Conservation (phyloP, 1,139 yeast species). For the Suhomyces wounanorum region DNA sequence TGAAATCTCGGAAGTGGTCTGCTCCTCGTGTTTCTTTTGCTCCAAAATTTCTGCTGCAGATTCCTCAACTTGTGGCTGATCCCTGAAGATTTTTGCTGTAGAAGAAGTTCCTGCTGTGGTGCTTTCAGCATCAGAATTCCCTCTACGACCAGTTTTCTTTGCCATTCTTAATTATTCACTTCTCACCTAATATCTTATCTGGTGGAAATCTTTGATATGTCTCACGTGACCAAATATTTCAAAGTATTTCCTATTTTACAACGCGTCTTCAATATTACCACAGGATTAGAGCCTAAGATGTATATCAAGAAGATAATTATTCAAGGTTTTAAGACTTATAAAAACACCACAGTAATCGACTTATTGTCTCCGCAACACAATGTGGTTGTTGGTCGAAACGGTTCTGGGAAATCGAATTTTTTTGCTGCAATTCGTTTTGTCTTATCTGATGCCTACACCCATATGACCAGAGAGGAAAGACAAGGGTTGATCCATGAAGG, state of each 20-base stretch:
- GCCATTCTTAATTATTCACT: constrained; percentile 1
- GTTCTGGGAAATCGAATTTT: constrained; percentile 95
- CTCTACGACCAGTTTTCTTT: constrained; percentile 5
- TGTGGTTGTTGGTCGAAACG: constrained; percentile 93
- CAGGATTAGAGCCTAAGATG: constrained; percentile 24
- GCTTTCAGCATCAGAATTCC: not conserved
- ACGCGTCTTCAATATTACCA: constrained; percentile 5
- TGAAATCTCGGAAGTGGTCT: not conserved
- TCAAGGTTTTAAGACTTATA: constrained; percentile 94
- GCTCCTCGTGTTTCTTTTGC: not conserved
- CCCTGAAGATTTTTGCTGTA: constrained; percentile 12
- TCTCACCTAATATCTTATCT: not conserved
- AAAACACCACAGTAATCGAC: constrained; percentile 78
- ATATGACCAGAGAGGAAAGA: constrained; percentile 85
- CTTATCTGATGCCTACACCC: constrained; percentile 84
- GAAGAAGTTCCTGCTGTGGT: constrained; percentile 9
- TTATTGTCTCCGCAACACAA: constrained; percentile 79
- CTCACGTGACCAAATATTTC: not conserved
- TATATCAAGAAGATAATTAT: constrained; percentile 57
- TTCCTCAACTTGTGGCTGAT: not conserved
- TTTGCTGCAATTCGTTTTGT: constrained; percentile 96
- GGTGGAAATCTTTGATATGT: not conserved
- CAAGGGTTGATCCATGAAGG: constrained; percentile 90
- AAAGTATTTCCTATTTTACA: not conserved
- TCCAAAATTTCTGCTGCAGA: not conserved